Base-by-base conservation (phyloP, 371 early-diverging fungal genomes). In the Apophysomyces variabilis region DNA sequence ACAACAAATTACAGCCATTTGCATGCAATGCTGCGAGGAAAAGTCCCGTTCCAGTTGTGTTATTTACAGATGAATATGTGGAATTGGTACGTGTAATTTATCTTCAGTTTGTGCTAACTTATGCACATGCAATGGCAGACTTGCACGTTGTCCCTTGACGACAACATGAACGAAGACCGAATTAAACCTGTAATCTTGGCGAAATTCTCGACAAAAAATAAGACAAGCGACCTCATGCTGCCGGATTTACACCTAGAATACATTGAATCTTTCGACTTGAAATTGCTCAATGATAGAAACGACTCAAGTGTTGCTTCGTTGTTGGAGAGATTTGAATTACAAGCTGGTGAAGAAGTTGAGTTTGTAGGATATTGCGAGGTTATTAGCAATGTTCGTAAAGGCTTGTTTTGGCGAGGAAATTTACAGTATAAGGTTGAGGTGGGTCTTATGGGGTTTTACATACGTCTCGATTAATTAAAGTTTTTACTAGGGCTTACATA, bases 351-450 rank as follows among this genome's bases (percentile, higher is more conserved):
- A 58, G 57, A 66, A n/a, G 69, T 72, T 1, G 71, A 75, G 38
- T 70, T 69, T 21, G 50, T 61, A 3, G 82, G 76, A 1, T 44
- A 66, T 36, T 79, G 80, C 58, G 70, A 69, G 57, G 61, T 81
- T 3, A 56, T 64, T 38, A 75, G 83, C 38, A 74, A 75, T 60
- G 61, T 72, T 11, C 68, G 83, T 32, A 70, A 66, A 46, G 77
- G 73, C 3, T 46, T 76, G 18, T 71, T 60, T 60, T 57, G 80
- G 47, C 69, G 73, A 37, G 79, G 82, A 13, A 76, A 75, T 60
- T 43, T 79, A 37, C 65, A 70, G 46, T 81, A 77, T 54, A 71
- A 77, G 57, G 54, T 73, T 26, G 75, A 81, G 75, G 85, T 82
- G 81, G 45, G 21, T 38, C 7, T 11, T 64, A 26, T 3, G 32